phyloP scores from a whole-genome alignment of 306 rosid genomes.

The Vicia sativa region DNA sequence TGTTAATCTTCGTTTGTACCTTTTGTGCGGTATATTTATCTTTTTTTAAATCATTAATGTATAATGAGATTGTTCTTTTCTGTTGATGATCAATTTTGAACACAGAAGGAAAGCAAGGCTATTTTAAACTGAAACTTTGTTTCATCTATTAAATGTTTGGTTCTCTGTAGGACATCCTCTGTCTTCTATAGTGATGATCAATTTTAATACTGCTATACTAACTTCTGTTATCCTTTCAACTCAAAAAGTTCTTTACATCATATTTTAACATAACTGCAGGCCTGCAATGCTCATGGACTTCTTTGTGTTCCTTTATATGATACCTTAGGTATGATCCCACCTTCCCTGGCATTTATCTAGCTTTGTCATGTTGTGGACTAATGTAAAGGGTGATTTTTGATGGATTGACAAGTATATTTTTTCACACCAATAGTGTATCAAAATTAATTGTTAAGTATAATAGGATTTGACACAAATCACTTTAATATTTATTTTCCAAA shows the following conservation, averaged over 20 bases:
- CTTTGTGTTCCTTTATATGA: constrained; percentile 91
- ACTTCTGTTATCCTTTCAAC: constrained; percentile 1
- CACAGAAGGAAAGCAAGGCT: not conserved
- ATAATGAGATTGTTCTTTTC: not conserved
- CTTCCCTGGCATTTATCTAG: constrained; percentile 37
- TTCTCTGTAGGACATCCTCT: constrained; percentile 10
- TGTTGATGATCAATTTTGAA: constrained; percentile 10
- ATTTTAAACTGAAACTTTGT: constrained; percentile 6
- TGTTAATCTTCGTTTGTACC: not conserved
- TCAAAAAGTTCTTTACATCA: constrained; percentile 33
- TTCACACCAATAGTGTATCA: not conserved
- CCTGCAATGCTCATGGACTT: constrained; percentile 95
- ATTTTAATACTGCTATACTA: constrained; percentile 25
- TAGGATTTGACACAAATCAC: constrained; percentile 8
- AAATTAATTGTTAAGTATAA: not conserved
- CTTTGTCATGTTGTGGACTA: constrained; percentile 25
- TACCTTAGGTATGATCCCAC: constrained; percentile 65
- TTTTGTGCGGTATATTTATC: not conserved
- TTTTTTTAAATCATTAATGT: not conserved
- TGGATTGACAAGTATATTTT: not conserved
- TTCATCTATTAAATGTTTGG: constrained; percentile 13
- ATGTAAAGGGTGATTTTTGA: not conserved
- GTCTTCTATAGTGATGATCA: not conserved
- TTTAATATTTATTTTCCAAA: constrained; percentile 20
- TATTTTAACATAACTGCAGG: constrained; percentile 56